These are phyloP conservation scores for Corymbia citriodora DNA, from an alignment of 441 rosid genomes.

Conservation along the genomic window DNA sequence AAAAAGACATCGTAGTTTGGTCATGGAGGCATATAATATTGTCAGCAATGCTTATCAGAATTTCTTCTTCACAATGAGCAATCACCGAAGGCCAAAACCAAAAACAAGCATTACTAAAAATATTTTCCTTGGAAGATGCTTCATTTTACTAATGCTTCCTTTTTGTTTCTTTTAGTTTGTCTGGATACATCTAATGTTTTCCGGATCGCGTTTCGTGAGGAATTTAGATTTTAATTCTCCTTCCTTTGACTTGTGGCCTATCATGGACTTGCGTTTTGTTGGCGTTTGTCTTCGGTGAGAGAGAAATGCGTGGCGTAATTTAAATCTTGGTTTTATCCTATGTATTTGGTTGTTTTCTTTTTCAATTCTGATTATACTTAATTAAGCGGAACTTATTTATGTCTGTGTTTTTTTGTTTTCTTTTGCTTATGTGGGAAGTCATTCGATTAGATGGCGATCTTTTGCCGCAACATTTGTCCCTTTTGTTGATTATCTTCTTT, in stretches of 20 bases:
- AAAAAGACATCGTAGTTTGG: neutral
- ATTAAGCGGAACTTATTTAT: neutral
- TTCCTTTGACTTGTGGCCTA: no score
- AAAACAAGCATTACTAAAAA: neutral
- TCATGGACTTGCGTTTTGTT: no score
- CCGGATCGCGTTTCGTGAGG: no score
- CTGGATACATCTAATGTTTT: no score
- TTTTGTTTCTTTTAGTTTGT: constrained; percentile 19
- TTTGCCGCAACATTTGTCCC: neutral
- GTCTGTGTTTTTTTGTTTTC: neutral
- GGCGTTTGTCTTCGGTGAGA: no score
- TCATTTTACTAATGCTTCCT: no score
- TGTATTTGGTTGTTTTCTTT: neutral
- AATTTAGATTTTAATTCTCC: no score
- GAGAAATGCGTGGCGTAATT: neutral
- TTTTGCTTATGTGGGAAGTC: neutral
- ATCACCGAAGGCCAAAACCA: neutral
- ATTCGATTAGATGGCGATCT: neutral
- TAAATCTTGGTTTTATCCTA: neutral
- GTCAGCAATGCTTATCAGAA: neutral
- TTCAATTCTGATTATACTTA: neutral
- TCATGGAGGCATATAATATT: neutral
- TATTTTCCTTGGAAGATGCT: constrained; percentile 4
- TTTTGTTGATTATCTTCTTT: neutral
- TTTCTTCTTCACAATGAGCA: neutral